phyloP scores from a whole-genome alignment of 73 alveolate species.

The Paramecium biaurelia region DNA sequence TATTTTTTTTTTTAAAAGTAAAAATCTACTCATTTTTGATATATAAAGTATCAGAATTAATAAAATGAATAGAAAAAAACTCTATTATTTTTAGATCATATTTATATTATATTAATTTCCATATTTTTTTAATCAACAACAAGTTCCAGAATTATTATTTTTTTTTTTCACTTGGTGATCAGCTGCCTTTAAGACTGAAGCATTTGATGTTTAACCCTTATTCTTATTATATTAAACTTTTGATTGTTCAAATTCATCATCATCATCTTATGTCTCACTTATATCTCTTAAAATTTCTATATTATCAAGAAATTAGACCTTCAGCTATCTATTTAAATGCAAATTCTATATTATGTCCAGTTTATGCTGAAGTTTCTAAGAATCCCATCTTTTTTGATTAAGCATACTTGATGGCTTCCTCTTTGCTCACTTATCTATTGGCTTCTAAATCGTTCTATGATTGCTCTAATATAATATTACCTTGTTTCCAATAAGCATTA shows the following conservation, averaged over 20 bases:
- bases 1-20: no score
- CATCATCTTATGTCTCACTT: background rate
- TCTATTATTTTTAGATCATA: no score
- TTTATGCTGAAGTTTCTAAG: conserved; percentile 15
- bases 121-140: background rate
- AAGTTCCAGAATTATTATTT: background rate
- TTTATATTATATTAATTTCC: background rate
- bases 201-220: background rate
- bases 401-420: conserved; percentile 32
- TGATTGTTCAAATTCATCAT: background rate
- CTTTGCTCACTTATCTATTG: background rate
- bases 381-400: conserved; percentile 36
- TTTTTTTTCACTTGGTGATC: background rate
- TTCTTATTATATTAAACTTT: background rate
- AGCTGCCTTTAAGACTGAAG: background rate
- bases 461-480: background rate
- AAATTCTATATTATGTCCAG: conserved; percentile 45
- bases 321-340: conserved; percentile 37
- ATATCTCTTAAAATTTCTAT: background rate
- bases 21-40: background rate
- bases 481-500: conserved; percentile 65
- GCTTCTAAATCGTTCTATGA: background rate
- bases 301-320: background rate
- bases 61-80: background rate
- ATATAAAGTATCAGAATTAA: no score